These are phyloP conservation scores for Metschnikowia gelsemii DNA, from an alignment of 805 yeast species.

Conservation along the genomic window DNA sequence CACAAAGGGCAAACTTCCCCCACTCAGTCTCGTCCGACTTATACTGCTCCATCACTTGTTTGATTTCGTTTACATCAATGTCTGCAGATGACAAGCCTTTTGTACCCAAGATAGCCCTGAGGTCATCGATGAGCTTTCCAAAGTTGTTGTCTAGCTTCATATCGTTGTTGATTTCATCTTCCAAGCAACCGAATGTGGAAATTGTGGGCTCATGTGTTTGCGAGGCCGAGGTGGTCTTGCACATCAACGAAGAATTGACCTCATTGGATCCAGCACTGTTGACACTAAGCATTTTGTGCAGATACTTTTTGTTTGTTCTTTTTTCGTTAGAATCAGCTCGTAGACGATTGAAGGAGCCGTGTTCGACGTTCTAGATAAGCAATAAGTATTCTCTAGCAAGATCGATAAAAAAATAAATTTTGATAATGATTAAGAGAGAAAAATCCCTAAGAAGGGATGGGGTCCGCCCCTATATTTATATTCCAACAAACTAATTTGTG, in stretches of 20 bases:
- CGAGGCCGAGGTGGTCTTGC: slow-evolving; percentile 11
- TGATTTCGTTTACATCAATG: slow-evolving; percentile 50
- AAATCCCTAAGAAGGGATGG: neutral
- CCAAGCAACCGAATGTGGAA: slow-evolving; percentile 20
- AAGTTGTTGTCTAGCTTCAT: slow-evolving; percentile 19
- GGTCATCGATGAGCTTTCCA: slow-evolving; percentile 28
- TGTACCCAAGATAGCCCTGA: slow-evolving; percentile 30
- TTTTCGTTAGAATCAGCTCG: neutral
- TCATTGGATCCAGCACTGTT: slow-evolving; percentile 11
- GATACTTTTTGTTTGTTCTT: neutral
- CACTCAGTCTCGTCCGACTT: slow-evolving; percentile 52
- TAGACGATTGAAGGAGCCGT: neutral
- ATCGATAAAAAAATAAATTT: neutral
- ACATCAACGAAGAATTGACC: slow-evolving; percentile 10
- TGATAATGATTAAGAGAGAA: neutral
- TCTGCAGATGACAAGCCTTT: slow-evolving; percentile 45
- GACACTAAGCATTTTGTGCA: slow-evolving; percentile 5
- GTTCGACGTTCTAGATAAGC: slow-evolving; percentile 3
- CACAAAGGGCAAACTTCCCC: slow-evolving; percentile 56
- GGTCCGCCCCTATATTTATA: slow-evolving; percentile 2
- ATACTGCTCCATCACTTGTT: slow-evolving; percentile 48
- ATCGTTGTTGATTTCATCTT: slow-evolving; percentile 20
- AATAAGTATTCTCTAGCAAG: slow-evolving; percentile 11
- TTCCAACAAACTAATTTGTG: neutral
- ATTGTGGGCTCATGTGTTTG: slow-evolving; percentile 8